Percentiles rank a stretch among this genome's conserved stretches.
phyloP scores from a whole-genome alignment of 208 protist species.

The Wallacemonas sp. region DNA sequence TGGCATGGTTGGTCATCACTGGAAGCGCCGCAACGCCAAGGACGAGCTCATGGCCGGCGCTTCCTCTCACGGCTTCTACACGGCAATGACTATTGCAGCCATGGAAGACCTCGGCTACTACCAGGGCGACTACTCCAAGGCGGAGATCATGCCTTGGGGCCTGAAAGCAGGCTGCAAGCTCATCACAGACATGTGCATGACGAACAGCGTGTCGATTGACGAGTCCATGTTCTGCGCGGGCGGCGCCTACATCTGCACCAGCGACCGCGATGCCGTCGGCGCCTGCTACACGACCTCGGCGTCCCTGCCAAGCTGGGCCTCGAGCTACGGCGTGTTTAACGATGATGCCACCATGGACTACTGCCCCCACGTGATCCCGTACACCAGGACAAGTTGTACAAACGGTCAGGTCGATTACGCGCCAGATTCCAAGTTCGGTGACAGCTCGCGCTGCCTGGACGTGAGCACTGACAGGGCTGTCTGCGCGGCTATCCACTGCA shows the following conservation, averaged over 20 bases:
- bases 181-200: slow-evolving; percentile 41
- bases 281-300: slow-evolving; percentile 19
- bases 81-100: slow-evolving; percentile 70
- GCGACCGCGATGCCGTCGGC: slow-evolving; percentile 28
- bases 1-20: slow-evolving; percentile 68
- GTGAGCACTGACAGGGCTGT: background rate
- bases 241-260: slow-evolving; percentile 12
- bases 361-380: slow-evolving; percentile 34
- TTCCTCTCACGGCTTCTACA: slow-evolving; percentile 39
- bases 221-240: slow-evolving; percentile 61
- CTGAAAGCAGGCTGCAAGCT: slow-evolving; percentile 56
- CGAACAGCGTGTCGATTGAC: slow-evolving; percentile 26
- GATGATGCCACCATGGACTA: slow-evolving; percentile 40
- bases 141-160: slow-evolving; percentile 81
- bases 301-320: background rate
- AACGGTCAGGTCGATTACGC: slow-evolving; percentile 6
- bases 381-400: slow-evolving; percentile 26
- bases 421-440: slow-evolving; percentile 20
- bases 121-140: slow-evolving; percentile 53
- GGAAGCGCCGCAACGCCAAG: slow-evolving; percentile 77
- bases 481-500: slow-evolving; percentile 27
- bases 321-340: slow-evolving; percentile 48
- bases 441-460: slow-evolving; percentile 19
- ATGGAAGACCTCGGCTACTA: slow-evolving; percentile 88
- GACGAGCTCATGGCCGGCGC: slow-evolving; percentile 84